These are phyloP conservation scores for Didymella lethalis DNA, from an alignment of 2,329 filamentous ascomycete species.

Conservation along the genomic window DNA sequence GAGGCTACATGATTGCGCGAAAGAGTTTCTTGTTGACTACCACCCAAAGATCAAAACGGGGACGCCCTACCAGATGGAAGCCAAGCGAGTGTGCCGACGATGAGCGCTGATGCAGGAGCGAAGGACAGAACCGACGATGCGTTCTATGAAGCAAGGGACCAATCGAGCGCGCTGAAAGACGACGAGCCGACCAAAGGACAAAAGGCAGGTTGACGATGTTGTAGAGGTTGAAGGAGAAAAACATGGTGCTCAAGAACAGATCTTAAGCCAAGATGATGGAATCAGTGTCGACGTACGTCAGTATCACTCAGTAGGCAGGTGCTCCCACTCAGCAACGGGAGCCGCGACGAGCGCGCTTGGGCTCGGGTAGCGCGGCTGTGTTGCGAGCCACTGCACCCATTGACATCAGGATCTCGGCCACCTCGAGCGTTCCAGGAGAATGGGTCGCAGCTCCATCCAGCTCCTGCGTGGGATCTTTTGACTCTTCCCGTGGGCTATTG, in stretches of 20 bases:
- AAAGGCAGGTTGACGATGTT: not conserved
- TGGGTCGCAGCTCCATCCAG: not conserved
- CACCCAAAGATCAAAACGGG: not conserved
- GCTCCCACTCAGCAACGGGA: slow-evolving; percentile 26
- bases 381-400: slow-evolving; percentile 35
- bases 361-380: slow-evolving; percentile 26
- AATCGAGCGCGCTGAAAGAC: not conserved
- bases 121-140: not conserved
- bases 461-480: not conserved
- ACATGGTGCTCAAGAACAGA: too few relatives aligned
- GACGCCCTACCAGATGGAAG: not conserved
- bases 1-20: not conserved
- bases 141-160: not conserved
- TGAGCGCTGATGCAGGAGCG: slow-evolving; percentile 2
- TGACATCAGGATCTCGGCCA: slow-evolving; percentile 48
- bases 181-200: slow-evolving; percentile 9
- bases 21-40: not conserved
- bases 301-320: slow-evolving; percentile 7
- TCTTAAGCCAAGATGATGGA: not conserved
- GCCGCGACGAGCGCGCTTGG: slow-evolving; percentile 44
- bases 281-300: not conserved
- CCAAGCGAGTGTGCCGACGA: slow-evolving; percentile 1
- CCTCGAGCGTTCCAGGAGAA: slow-evolving; percentile 29
- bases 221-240: slow-evolving; percentile 13
- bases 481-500: not conserved